Conservation (phyloP, 1,139 yeast genomes). For the Scheffersomyces parashehatae region DNA sequence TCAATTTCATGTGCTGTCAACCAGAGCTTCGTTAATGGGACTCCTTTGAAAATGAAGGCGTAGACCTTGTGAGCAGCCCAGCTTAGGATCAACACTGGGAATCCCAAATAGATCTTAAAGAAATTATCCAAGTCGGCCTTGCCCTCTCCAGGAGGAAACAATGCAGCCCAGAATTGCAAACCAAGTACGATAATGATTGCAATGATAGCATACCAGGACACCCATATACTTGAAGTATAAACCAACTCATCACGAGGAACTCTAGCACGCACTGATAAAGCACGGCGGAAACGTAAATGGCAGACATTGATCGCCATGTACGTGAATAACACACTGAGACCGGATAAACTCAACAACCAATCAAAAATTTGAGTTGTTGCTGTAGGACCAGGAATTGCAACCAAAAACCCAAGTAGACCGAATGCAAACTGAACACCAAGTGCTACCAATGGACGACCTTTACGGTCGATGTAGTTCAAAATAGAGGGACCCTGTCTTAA, state of each 20-base stretch:
- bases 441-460: constrained; percentile 38
- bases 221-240: constrained; percentile 24
- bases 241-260: constrained; percentile 33
- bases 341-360: constrained; percentile 26
- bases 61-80: constrained; percentile 37
- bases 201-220: constrained; percentile 34
- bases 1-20: constrained; percentile 51
- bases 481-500: constrained; percentile 34
- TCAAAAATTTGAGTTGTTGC: constrained; percentile 19
- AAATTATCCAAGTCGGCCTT: constrained; percentile 28
- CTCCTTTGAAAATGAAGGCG: constrained; percentile 19
- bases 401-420: constrained; percentile 33
- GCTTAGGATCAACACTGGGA: constrained; percentile 26
- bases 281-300: constrained; percentile 33
- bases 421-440: constrained; percentile 22
- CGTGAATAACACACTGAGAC: constrained; percentile 25
- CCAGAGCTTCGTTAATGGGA: constrained; percentile 31
- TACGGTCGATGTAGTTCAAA: constrained; percentile 31
- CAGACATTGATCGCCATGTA: constrained; percentile 32
- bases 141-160: constrained; percentile 36
- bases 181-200: constrained; percentile 26
- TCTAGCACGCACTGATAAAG: constrained; percentile 27
- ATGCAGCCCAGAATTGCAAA: constrained; percentile 42
- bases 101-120: constrained; percentile 35
- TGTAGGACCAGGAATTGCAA: constrained; percentile 27